Evolutionary conservation across 2,329 filamentous ascomycete genomes (phyloP), one percentile per base, ranked within the genome.

Genomic region (Diaporthe sp.): DNA sequence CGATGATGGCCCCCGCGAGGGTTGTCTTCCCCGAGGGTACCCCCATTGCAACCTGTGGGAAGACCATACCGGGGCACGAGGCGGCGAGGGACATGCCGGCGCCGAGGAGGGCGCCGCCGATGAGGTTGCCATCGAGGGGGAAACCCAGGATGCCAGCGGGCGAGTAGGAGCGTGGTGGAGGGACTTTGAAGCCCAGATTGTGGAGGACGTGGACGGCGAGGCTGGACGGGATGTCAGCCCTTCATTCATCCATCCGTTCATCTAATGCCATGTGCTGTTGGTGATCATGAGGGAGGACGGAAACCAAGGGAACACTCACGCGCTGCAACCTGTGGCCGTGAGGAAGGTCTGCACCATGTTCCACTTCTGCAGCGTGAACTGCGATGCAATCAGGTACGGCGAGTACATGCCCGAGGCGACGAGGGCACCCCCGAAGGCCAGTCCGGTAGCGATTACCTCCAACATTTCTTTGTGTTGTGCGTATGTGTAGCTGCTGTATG

Each of bases 271-370:
- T 46, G 53, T 57, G 10, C 22, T 67, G 57, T 55, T 31, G 71
- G 73, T 73, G 76, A 39, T 12, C 34, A 69, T 39, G 7, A 37
- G 46, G 58, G 25, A 37, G 69, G 34, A 17, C 9, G 6, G 3
- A 22, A 46, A 34, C 65, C 37, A 71, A 72, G 71, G 37, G 37
- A 42, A 13, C 57, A 84, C 90, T 81, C 86, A 92, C 90, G 89
- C 88, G 83, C 90, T 93, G 78, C 86, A 87, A 37, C 89, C 91
- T 13, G 90, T 90, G 4, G 92, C 92, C 1, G 89, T 87, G 5
- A 94, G 82, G 79, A 94, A 94, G 13, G 88, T 87, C 82, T 93
- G 88, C 42, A 92, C 81, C 92, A 94, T 94, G 80, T 92, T 91
- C 82, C 89, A 93, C 80, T 92, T 88, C 65, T 87, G 83, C 61